Evolutionary conservation across 441 rosid genomes (phyloP), one percentile per base, ranked within the genome.

Genomic region (Aleurites moluccanus): DNA sequence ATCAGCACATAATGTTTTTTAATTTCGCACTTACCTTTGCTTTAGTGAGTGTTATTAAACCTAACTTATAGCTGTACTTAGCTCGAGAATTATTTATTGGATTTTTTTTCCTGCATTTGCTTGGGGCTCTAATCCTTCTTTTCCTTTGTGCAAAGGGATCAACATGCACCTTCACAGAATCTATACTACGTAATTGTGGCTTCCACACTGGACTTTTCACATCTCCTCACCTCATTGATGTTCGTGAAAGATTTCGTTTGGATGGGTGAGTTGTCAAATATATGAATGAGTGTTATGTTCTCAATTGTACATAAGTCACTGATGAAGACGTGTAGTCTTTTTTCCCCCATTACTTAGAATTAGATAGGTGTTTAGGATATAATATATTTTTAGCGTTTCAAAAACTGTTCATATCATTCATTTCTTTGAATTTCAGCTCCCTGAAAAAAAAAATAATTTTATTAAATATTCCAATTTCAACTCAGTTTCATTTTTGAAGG

Each of bases 141-240:
- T 4, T 42, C 4, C 9, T 73, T 73, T 33, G 53, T 23, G 28
- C 15, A 56, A 78, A 91, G 99, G 99, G 99, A 81, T 96, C 98
- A 28, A 89, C 99, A 16, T 96, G 98, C 77, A 83, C 91, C 16
- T 96, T 96, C 73, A 80, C 97, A 1, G 98, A 96, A 87, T 92
- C 99, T 33, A 96, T 96, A 74, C 75, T 96, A 64, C 89, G 92
- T 57, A 89, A 87, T 74, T 92, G 91, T 78, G 97, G 98, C 70
- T 92, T 92, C 79, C 90, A 81, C 66, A 93, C 99, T 47, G 98
- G 99, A 66, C 88, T 96, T 78, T 96, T 96, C 83, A 92, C 96
- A 14, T 93, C 98, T 57, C 99, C 99, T 80, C 99, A 93, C 82
- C 97, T 93, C 80, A 90, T 93, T 61, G 94, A 93, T 86, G 88